phyloP scores from a whole-genome alignment of 768 basidiomycete genomes.

The Lentinula aciculospora region DNA sequence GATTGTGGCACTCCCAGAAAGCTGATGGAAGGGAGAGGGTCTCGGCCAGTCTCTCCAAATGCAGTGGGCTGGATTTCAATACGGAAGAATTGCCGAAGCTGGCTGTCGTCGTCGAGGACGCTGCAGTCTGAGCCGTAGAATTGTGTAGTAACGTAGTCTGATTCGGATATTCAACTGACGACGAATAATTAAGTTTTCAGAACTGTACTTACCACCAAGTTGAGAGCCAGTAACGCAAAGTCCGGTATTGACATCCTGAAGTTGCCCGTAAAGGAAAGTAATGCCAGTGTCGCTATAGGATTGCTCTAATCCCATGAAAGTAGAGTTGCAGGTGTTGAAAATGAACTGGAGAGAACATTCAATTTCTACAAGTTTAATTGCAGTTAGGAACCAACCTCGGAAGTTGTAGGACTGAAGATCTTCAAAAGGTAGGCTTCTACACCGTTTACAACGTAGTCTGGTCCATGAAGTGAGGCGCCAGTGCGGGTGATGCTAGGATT shows the following conservation, averaged over 20 bases:
- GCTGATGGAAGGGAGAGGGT: background rate
- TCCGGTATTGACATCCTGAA: background rate
- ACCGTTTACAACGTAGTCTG: background rate
- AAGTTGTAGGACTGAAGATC: background rate
- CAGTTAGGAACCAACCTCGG: background rate
- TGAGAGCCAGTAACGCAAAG: background rate
- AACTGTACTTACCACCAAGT: too few species aligned
- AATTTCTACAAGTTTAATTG: too few species aligned
- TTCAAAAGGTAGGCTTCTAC: background rate
- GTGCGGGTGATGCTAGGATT: background rate
- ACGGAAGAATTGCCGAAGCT: slow-evolving; percentile 2
- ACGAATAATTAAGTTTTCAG: too few species aligned
- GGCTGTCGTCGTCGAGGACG: background rate
- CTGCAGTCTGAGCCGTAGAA: slow-evolving; percentile 1
- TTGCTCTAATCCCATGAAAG: background rate
- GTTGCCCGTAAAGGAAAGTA: background rate
- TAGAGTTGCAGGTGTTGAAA: background rate
- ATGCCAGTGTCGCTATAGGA: background rate
- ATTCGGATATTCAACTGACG: too few species aligned
- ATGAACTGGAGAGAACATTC: too few species aligned
- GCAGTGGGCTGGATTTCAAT: background rate
- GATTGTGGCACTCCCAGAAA: background rate
- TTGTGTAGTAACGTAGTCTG: slow-evolving; percentile 1
- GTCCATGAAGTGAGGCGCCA: background rate
- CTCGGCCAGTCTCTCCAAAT: background rate